Conservation (phyloP, 768 basidiomycete species). For the Hygrocybe punicea region DNA sequence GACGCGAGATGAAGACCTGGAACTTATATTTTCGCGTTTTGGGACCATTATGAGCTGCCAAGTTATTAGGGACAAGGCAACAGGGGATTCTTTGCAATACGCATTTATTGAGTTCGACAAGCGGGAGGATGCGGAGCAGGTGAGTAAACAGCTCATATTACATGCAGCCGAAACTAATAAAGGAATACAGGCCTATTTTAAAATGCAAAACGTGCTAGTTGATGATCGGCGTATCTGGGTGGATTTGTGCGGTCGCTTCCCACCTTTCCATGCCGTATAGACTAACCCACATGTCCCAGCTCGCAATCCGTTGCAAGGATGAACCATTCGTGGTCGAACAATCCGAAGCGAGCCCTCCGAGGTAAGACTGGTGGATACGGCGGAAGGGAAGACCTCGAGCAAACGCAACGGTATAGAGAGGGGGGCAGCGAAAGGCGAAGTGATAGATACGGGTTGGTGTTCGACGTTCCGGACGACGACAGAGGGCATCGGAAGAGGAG, state of each 20-base stretch:
- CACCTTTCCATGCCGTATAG: neutral
- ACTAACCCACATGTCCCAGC: slow-evolving; percentile 39
- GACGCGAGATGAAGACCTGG: slow-evolving; percentile 92
- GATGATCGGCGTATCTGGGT: slow-evolving; percentile 99
- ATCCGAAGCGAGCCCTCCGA: slow-evolving; percentile 45
- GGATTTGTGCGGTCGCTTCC: slow-evolving; percentile 74
- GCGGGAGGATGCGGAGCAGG: slow-evolving; percentile 90
- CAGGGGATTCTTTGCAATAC: slow-evolving; percentile 95
- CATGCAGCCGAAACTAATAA: slow-evolving; percentile 1
- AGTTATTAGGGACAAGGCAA: slow-evolving; percentile 92
- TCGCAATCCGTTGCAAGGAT: slow-evolving; percentile 93
- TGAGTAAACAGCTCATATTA: slow-evolving; percentile 30
- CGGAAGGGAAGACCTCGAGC: slow-evolving; percentile 72
- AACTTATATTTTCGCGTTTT: slow-evolving; percentile 95
- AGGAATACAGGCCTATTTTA: slow-evolving; percentile 80
- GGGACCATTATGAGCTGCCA: slow-evolving; percentile 97
- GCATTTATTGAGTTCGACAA: slow-evolving; percentile 99
- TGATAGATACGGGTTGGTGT: slow-evolving; percentile 71
- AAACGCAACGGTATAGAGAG: slow-evolving; percentile 64
- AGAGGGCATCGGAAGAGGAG: slow-evolving; percentile 48
- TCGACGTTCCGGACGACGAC: slow-evolving; percentile 59
- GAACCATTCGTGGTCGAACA: slow-evolving; percentile 80
- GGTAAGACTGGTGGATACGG: slow-evolving; percentile 50
- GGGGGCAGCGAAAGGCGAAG: slow-evolving; percentile 33
- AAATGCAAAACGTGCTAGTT: slow-evolving; percentile 98